These are phyloP conservation scores for Zymoseptoria tritici DNA, from an alignment of 2,329 filamentous ascomycete genomes.

Conservation along the genomic window DNA sequence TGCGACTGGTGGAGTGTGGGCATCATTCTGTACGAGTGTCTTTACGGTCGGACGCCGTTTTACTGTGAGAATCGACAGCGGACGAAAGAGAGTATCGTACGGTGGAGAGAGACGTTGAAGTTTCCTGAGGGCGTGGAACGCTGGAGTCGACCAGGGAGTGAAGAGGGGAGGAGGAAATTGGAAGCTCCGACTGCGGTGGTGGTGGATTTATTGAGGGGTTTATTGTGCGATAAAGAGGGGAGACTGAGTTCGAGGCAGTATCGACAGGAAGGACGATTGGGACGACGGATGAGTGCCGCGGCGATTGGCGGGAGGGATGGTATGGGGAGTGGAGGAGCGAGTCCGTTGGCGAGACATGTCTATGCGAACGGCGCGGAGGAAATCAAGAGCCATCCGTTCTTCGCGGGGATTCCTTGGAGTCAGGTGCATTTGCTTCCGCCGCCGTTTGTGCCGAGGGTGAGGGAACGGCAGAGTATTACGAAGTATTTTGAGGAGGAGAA, in stretches of 20 bases:
- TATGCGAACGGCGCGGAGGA: slow-evolving; percentile 79
- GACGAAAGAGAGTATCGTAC: slow-evolving; percentile 79
- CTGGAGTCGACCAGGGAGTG: slow-evolving; percentile 46
- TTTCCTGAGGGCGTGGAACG: slow-evolving; percentile 55
- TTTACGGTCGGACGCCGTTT: slow-evolving; percentile 89
- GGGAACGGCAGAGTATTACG: slow-evolving; percentile 47
- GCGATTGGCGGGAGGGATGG: slow-evolving; percentile 29
- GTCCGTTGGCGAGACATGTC: slow-evolving; percentile 44
- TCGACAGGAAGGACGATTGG: slow-evolving; percentile 49
- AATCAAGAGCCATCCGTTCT: slow-evolving; percentile 85
- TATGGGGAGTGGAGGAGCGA: neutral
- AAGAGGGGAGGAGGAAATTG: slow-evolving; percentile 27
- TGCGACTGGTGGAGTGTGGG: slow-evolving; percentile 98
- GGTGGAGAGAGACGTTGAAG: slow-evolving; percentile 60
- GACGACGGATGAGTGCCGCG: slow-evolving; percentile 38
- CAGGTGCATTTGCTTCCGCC: slow-evolving; percentile 62
- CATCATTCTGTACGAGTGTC: slow-evolving; percentile 87
- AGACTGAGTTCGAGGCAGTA: slow-evolving; percentile 69
- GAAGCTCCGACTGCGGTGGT: slow-evolving; percentile 59
- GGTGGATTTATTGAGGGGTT: slow-evolving; percentile 64
- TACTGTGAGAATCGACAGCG: slow-evolving; percentile 70
- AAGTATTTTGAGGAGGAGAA: slow-evolving; percentile 87
- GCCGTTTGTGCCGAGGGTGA: slow-evolving; percentile 71
- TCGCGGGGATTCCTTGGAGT: slow-evolving; percentile 71
- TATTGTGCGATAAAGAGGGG: slow-evolving; percentile 65